These are phyloP conservation scores for Colletotrichum navitas DNA, from an alignment of 2,329 filamentous ascomycete species.

Conservation along the genomic window DNA sequence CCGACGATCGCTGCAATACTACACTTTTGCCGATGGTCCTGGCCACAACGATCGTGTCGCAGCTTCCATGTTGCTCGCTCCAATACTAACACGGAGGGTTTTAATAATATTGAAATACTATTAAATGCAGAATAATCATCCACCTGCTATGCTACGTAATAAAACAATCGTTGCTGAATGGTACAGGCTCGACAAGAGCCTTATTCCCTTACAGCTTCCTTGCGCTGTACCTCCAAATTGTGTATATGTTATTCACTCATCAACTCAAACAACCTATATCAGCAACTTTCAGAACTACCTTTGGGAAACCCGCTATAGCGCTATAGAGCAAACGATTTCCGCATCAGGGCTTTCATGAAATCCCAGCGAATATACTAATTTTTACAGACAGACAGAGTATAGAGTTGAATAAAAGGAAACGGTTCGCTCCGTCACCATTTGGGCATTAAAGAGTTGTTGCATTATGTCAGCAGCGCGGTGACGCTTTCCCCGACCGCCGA, in stretches of 20 bases:
- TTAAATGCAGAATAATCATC: not conserved
- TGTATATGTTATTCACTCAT: not conserved
- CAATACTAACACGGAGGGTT: not conserved
- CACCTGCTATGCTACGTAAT: not conserved
- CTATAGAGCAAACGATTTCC: too few species aligned
- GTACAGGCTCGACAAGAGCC: not conserved
- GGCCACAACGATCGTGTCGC: not conserved
- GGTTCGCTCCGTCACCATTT: too few species aligned
- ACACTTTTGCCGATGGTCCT: not conserved
- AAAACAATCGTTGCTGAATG: too few species aligned
- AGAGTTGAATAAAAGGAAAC: too few species aligned
- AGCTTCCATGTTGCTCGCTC: not conserved
- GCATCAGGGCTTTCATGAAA: too few species aligned
- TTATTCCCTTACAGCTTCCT: too few species aligned
- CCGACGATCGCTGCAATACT: not conserved
- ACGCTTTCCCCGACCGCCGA: not conserved
- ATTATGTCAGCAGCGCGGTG: conserved; percentile 15
- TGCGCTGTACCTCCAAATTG: too few species aligned
- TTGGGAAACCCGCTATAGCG: not conserved
- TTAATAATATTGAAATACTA: too few species aligned
- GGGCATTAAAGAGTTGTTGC: too few species aligned
- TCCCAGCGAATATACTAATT: too few species aligned
- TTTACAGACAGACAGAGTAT: too few species aligned
- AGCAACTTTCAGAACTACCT: not conserved
- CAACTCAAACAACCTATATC: not conserved